Evolutionary conservation across 805 yeast species (phyloP), one percentile per base, ranked within the genome.

Genomic region (Henningerozyma blattae): DNA sequence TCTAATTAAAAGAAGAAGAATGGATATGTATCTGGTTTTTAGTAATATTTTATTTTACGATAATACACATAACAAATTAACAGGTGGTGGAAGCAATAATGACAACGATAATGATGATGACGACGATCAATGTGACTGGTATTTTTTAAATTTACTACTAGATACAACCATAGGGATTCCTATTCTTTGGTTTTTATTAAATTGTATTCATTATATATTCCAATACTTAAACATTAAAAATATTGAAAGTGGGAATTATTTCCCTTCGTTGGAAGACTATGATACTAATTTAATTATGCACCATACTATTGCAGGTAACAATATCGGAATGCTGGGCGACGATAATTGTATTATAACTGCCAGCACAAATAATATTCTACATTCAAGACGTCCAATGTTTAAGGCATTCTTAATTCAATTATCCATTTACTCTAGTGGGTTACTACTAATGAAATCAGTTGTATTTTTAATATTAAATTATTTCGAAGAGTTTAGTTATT

Each of bases 121-220:
- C 25, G 72, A 68, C 32, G 77, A 77, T 40, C 94, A 95, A 6
- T 91, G 97, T 57, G 89, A 84, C 45, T 91, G 95, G 91, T 89
- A 91, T 61, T 89, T 89, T 50, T 62, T 91, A 35, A 89, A 83
- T 48, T 70, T 89, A 26, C 66, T 89, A 19, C 71, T 89, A 51
- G 98, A 89, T 55, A 87, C 97, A 28, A 89, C 98, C 0, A 68
- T 87, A 5, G 98, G 98, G 1, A 89, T 89, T 3, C 93, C 93
- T 5, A 70, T 89, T 2, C 59, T 81, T 18, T 81, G 83, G 74
- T 55, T 56, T 5, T 56, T 63, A 17, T 64, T 87, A 19, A 68
- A 68, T 38, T 40, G 64, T 3, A 62, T 76, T 1, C 78, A 77
- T 50, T 58, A 54, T 13, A 34, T 64, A 2, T 70, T 56, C 22